Percentiles rank a stretch among this genome's conserved stretches.
These are phyloP conservation scores for Starmera amethionina DNA, from an alignment of 805 yeast genomes.

Conservation along the genomic window DNA sequence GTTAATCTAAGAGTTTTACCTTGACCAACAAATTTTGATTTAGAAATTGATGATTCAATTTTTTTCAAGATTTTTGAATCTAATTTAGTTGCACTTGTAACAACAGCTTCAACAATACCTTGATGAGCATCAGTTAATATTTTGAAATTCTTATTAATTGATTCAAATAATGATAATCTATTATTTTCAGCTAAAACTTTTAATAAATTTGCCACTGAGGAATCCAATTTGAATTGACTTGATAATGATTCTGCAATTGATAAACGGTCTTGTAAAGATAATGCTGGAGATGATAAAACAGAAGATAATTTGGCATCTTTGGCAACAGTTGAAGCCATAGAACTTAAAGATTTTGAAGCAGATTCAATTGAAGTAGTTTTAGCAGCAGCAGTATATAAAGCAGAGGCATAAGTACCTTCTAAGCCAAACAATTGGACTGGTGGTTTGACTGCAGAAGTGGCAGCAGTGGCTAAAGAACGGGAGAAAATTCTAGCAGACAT, in stretches of 20 bases:
- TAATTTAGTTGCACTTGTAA: slow-evolving; percentile 79
- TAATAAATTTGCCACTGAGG: slow-evolving; percentile 70
- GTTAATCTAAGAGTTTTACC: slow-evolving; percentile 79
- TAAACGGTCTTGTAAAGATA: slow-evolving; percentile 66
- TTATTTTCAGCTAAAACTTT: slow-evolving; percentile 87
- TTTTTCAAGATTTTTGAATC: slow-evolving; percentile 73
- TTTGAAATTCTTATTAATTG: slow-evolving; percentile 62
- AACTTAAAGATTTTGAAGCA: slow-evolving; percentile 54
- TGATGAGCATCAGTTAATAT: slow-evolving; percentile 79
- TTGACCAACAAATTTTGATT: slow-evolving; percentile 72
- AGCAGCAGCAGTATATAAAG: slow-evolving; percentile 85
- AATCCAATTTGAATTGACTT: slow-evolving; percentile 40
- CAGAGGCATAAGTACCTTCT: slow-evolving; percentile 95
- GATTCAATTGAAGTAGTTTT: slow-evolving; percentile 69
- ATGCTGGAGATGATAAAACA: slow-evolving; percentile 73
- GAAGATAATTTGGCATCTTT: slow-evolving; percentile 54
- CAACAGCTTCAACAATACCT: slow-evolving; percentile 88
- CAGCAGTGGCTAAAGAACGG: slow-evolving; percentile 68
- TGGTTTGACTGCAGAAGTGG: slow-evolving; percentile 50
- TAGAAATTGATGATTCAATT: slow-evolving; percentile 67
- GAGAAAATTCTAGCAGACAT: slow-evolving; percentile 59
- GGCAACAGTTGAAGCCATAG: slow-evolving; percentile 43
- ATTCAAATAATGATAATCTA: slow-evolving; percentile 65
- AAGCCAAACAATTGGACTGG: slow-evolving; percentile 92
- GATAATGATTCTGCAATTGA: slow-evolving; percentile 54